phyloP scores from a whole-genome alignment of 345 rosid species.

The Eucalyptus marginata region DNA sequence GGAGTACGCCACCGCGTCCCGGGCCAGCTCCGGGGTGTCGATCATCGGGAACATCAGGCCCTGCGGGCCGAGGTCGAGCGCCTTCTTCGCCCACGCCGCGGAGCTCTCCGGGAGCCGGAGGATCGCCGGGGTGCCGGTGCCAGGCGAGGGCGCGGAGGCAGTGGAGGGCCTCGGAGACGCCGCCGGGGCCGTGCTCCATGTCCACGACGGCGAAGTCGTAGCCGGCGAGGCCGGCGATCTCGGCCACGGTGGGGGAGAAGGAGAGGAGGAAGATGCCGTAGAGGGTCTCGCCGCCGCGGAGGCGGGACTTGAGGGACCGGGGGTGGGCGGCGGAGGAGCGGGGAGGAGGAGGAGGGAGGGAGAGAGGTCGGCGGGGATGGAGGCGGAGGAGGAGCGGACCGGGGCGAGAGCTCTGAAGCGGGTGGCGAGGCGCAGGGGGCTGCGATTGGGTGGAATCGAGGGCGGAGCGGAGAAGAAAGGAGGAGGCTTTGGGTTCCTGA shows the following conservation, averaged over 20 bases:
- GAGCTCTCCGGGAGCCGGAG: conserved; percentile 72
- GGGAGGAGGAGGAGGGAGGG: neutral
- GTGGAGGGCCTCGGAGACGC: conserved; percentile 54
- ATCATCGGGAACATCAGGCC: conserved; percentile 96
- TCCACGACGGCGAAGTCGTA: conserved; percentile 85
- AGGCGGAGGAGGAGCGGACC: neutral
- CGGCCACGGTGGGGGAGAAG: conserved; percentile 88
- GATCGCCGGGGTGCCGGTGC: conserved; percentile 48
- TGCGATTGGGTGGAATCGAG: conserved; percentile 5
- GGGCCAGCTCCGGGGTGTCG: conserved; percentile 46
- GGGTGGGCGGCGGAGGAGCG: neutral
- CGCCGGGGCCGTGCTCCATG: conserved; percentile 97
- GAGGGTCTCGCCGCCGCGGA: conserved; percentile 59
- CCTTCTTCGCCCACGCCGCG: conserved; percentile 74
- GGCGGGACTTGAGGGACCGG: conserved; percentile 58
- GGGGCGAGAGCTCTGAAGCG: conserved; percentile 11
- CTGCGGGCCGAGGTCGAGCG: conserved; percentile 84
- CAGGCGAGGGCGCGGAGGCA: conserved; percentile 63
- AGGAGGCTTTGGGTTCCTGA: conserved; percentile 2
- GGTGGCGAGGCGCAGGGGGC: conserved; percentile 7
- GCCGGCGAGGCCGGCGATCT: conserved; percentile 75
- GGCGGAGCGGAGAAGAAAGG: neutral
- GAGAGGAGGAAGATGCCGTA: conserved; percentile 79
- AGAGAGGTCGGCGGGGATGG: conserved; percentile 8
- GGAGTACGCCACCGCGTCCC: conserved; percentile 73